Evolutionary conservation across 495 filamentous ascomycete genomes (phyloP).

Genomic region (Podospora anserina): DNA sequence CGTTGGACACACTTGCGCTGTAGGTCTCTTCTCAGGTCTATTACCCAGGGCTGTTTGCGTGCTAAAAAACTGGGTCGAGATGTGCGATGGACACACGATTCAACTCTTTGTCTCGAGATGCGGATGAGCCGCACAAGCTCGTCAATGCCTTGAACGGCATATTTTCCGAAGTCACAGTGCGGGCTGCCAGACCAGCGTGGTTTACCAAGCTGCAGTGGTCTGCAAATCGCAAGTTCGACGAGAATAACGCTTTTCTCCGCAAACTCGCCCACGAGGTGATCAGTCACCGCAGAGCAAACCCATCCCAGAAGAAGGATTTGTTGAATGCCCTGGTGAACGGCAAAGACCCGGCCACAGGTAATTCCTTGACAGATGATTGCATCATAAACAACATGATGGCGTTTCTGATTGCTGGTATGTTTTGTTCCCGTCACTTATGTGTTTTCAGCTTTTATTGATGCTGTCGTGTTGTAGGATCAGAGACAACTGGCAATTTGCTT

Average conservation of each 20-base stretch:
- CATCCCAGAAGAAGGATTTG: conserved; percentile 60
- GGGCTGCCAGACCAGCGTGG: conserved; percentile 45
- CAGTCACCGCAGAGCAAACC: conserved; percentile 48
- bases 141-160: conserved; percentile 54
- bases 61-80: neutral
- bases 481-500: too few relatives aligned
- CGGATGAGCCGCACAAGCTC: conserved; percentile 52
- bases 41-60: neutral
- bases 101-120: conserved; percentile 63
- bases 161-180: conserved; percentile 47
- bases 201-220: conserved; percentile 47
- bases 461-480: too few relatives aligned
- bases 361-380: conserved; percentile 50
- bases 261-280: conserved; percentile 53
- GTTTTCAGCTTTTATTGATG: too few relatives aligned
- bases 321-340: conserved; percentile 62
- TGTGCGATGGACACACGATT: conserved; percentile 67
- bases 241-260: conserved; percentile 51
- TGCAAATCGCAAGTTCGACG: conserved; percentile 47
- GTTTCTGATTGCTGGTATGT: conserved; percentile 54
- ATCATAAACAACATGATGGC: conserved; percentile 64
- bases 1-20: conserved; percentile 64
- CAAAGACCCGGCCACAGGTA: conserved; percentile 57
- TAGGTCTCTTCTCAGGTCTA: neutral
- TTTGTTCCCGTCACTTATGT: neutral